phyloP scores from a whole-genome alignment of 176 grass and related monocot genomes.

The Dendrocalamus sinicus region DNA sequence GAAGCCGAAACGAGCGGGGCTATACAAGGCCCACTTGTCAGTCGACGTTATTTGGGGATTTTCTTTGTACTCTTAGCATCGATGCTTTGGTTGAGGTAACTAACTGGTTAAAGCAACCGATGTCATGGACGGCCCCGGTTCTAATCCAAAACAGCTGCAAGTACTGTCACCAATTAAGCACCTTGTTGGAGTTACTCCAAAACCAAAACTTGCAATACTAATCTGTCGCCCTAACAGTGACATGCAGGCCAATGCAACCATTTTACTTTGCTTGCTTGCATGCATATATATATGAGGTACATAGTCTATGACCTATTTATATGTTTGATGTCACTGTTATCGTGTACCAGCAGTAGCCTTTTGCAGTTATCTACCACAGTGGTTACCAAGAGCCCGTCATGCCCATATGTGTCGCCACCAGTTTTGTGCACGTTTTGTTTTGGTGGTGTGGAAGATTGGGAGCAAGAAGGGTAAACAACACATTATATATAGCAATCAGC shows the following conservation, averaged over 20 bases:
- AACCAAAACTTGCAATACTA: constrained; percentile 9
- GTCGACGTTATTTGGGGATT: not conserved
- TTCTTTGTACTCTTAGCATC: not conserved
- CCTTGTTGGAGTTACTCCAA: constrained; percentile 21
- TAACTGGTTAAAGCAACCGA: not conserved
- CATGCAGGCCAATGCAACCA: not conserved
- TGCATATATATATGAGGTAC: not conserved
- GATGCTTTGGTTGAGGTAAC: not conserved
- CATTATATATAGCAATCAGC: not conserved
- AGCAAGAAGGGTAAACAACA: not conserved
- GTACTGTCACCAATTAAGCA: not conserved
- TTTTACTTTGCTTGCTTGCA: constrained; percentile 24
- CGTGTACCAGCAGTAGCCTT: not conserved
- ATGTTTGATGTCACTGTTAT: constrained; percentile 4
- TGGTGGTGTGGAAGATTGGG: not conserved
- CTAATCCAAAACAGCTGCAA: constrained; percentile 8
- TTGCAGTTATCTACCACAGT: not conserved
- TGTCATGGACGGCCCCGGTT: constrained; percentile 6
- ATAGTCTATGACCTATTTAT: not conserved
- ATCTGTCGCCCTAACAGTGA: constrained; percentile 30
- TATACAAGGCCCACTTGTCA: not conserved
- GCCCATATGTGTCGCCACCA: not conserved
- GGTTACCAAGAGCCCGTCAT: not conserved
- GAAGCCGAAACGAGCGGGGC: too few species aligned
- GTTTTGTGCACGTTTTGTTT: not conserved